phyloP scores from a whole-genome alignment of 805 yeast genomes.

The Cyberlindnera misumaiensis region DNA sequence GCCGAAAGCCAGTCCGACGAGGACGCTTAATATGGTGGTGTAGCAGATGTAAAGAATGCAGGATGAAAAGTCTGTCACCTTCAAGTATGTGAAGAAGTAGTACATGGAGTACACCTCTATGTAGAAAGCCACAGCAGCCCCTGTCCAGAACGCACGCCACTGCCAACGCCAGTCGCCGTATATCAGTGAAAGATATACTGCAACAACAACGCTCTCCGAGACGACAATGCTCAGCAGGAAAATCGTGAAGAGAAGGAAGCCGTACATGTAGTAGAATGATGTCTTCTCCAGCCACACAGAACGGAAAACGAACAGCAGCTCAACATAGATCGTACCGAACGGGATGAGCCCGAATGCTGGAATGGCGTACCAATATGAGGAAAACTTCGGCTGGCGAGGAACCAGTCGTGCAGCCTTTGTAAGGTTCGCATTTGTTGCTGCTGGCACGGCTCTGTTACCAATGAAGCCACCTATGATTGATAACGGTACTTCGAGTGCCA shows the following conservation, averaged over 20 bases:
- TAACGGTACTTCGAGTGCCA: constrained; percentile 66
- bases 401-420: constrained; percentile 18
- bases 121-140: constrained; percentile 68
- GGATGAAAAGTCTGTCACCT: constrained; percentile 61
- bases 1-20: constrained; percentile 69
- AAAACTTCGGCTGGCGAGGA: constrained; percentile 31
- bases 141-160: constrained; percentile 71
- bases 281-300: constrained; percentile 77
- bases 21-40: constrained; percentile 53
- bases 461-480: constrained; percentile 65
- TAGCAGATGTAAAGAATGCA: constrained; percentile 64
- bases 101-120: constrained; percentile 61
- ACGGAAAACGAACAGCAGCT: constrained; percentile 63
- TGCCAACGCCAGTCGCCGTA: constrained; percentile 65
- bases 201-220: constrained; percentile 64
- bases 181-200: constrained; percentile 55
- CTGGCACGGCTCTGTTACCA: constrained; percentile 31
- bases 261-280: constrained; percentile 73
- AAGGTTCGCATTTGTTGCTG: constrained; percentile 11
- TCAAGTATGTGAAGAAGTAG: constrained; percentile 52
- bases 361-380: constrained; percentile 22
- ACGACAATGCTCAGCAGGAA: constrained; percentile 55
- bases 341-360: constrained; percentile 66
- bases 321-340: constrained; percentile 75
- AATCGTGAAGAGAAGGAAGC: constrained; percentile 61